Evolutionary conservation across 1,139 yeast genomes (phyloP).

Genomic region (Scheffersomyces illinoinensis): DNA sequence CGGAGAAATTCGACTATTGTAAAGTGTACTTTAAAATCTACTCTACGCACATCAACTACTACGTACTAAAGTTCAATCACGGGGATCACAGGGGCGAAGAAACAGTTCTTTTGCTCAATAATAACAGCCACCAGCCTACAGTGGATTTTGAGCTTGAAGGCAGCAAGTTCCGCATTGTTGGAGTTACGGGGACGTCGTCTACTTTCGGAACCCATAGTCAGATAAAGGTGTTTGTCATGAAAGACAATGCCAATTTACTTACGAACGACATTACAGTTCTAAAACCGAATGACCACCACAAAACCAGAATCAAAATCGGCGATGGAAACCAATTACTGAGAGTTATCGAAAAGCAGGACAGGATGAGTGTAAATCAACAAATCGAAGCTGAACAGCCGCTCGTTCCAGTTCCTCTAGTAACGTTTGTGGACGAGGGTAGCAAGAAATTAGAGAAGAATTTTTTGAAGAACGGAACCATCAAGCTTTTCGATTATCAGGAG

Average conservation of each 20-base stretch:
- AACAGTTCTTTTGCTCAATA: slow-evolving; percentile 24
- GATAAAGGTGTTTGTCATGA: slow-evolving; percentile 28
- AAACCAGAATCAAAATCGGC: slow-evolving; percentile 2
- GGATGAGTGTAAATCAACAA: slow-evolving; percentile 10
- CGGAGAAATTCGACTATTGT: slow-evolving; percentile 25
- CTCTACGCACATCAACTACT: slow-evolving; percentile 35
- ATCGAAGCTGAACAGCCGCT: slow-evolving; percentile 16
- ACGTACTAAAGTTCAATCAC: slow-evolving; percentile 26
- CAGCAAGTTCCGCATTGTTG: slow-evolving; percentile 34
- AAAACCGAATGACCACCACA: not conserved
- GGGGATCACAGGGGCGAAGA: slow-evolving; percentile 11
- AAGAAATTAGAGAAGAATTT: slow-evolving; percentile 23
- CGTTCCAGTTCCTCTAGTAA: slow-evolving; percentile 33
- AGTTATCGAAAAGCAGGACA: slow-evolving; percentile 11
- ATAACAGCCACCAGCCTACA: slow-evolving; percentile 36
- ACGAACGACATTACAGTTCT: slow-evolving; percentile 20
- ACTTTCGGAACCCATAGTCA: slow-evolving; percentile 37
- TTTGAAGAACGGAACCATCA: slow-evolving; percentile 30
- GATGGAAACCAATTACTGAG: slow-evolving; percentile 6
- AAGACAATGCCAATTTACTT: slow-evolving; percentile 20
- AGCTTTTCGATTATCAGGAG: slow-evolving; percentile 24
- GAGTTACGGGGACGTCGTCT: slow-evolving; percentile 40
- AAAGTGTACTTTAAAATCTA: slow-evolving; percentile 34
- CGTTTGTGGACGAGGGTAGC: slow-evolving; percentile 31
- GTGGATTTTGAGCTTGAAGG: slow-evolving; percentile 31